Percentiles rank a stretch among this genome's conserved stretches.
phyloP scores from a whole-genome alignment of 2,329 filamentous ascomycete species.

The Xylaria sp. region DNA sequence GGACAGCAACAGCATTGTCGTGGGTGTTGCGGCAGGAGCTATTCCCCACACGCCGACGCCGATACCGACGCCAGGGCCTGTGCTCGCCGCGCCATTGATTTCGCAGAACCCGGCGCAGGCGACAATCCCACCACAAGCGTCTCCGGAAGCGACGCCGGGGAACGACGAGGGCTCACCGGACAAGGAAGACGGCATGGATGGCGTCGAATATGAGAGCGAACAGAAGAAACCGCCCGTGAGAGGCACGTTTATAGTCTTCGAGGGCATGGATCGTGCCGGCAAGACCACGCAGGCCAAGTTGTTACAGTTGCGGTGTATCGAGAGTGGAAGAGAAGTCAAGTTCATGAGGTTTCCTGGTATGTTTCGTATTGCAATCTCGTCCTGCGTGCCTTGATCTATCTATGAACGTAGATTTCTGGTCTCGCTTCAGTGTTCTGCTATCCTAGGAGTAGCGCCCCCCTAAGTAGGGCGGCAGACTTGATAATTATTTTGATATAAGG shows the following conservation, averaged over 20 bases:
- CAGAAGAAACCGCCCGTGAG: constrained; percentile 46
- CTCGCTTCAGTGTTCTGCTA: neutral
- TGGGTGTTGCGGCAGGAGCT: constrained; percentile 12
- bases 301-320: constrained; percentile 61
- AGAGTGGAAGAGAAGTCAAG: constrained; percentile 55
- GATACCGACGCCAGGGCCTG: constrained; percentile 24
- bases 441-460: no score
- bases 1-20: constrained; percentile 19
- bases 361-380: constrained; percentile 32
- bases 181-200: constrained; percentile 35
- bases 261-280: constrained; percentile 87
- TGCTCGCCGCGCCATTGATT: constrained; percentile 39
- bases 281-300: constrained; percentile 89
- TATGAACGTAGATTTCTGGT: neutral
- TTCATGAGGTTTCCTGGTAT: constrained; percentile 64
- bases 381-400: neutral
- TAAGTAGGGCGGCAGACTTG: no score
- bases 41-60: constrained; percentile 13
- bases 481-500: neutral
- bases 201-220: constrained; percentile 23
- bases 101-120: constrained; percentile 35
- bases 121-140: constrained; percentile 33
- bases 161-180: constrained; percentile 14
- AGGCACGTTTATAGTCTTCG: constrained; percentile 81
- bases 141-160: constrained; percentile 5